Evolutionary conservation across 768 basidiomycete genomes (phyloP), one percentile per base, ranked within the genome.

Genomic region (Mrakia blollopis): DNA sequence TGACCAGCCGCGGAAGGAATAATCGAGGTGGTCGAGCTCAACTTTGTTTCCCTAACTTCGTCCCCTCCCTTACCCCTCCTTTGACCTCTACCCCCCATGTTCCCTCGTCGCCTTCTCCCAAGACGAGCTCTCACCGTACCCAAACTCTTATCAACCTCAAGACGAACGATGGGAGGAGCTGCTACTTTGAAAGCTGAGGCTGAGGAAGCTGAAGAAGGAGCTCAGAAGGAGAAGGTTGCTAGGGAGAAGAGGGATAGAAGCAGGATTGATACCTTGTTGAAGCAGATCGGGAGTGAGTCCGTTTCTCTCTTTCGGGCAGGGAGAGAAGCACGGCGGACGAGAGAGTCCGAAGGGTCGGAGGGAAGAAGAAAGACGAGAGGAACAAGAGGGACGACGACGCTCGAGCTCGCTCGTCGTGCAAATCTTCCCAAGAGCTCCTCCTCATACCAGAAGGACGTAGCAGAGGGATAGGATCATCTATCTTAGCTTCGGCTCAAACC

Each of bases 221-320:
- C 10, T 28, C 44, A 30, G 54, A 65, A 61, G n/a, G 68, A 76
- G 39, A 37, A 76, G 68, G 75, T 68, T 21, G n/a, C 28, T 41
- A 32, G 61, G 21, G 75, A 76, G 47, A 35, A n/a, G n/a, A n/a
- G n/a, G n/a, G n/a, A n/a, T n/a, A n/a, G n/a, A n/a, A n/a, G n/a
- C n/a, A n/a, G n/a, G n/a, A n/a, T n/a, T 60, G 23, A 13, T 3
- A 25, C 10, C 21, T 7, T 37, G n/a, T 65, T 35, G 28, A 11
- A 6, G 9, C 10, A 16, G n/a, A n/a, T n/a, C n/a, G 21, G 28
- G 32, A n/a, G 28, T n/a, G n/a, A n/a, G n/a, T n/a, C n/a, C n/a
- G n/a, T n/a, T n/a, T n/a, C n/a, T n/a, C n/a, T n/a, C n/a, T n/a
- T n/a, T n/a, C n/a, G 61, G 63, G n/a, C 32, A 25, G 30, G 63